Evolutionary conservation across 163 green algal species (phyloP), one percentile per base, ranked within the genome.

Genomic region (Volvox carteri): DNA sequence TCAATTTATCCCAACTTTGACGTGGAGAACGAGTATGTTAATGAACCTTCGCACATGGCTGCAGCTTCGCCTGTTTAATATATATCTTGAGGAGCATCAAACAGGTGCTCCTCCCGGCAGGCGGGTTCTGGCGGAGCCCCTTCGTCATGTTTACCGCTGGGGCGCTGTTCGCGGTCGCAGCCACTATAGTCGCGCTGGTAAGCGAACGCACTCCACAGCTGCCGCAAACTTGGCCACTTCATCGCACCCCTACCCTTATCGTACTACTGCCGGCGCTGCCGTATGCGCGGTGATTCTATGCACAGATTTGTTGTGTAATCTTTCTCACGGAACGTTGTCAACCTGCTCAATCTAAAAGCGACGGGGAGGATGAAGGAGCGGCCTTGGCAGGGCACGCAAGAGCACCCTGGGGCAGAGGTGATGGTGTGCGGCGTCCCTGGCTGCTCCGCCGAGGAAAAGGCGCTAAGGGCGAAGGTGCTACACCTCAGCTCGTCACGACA

Each of bases 21-120:
- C 60, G 60, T 39, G 28, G 14, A 3, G 14, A 16, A 33, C n/a
- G 54, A 11, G 5, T 65, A 30, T 65, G 19, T 11, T 65, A 11
- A 65, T 65, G 12, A 28, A 72, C 35, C 37, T 14, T 48, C 33
- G n/a, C 33, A n/a, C 67, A 19, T 78, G 16, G 19, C 28, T 37
- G 78, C 60, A 86, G 78, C 58, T 6, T 77, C 1, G 56, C 78
- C 4, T 86, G 78, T 21, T 72, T 86, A 16, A 6, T 86, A 0
- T 86, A 77, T 25, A 77, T 86, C 19, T 28, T 86, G 41, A 48
- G 58, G 12, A 77, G 50, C 2, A 62, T 86, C 42, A 76, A 76
- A 14, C 58, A 77, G n/a, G 58, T 77, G 41, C 60, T 86, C 14
- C 41, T 86, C 1, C 58, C 78, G 23, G 41, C 41, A 14, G 56